Evolutionary conservation across 2,329 filamentous ascomycete species (phyloP).

Genomic region (Phaeosphaeria sp.): DNA sequence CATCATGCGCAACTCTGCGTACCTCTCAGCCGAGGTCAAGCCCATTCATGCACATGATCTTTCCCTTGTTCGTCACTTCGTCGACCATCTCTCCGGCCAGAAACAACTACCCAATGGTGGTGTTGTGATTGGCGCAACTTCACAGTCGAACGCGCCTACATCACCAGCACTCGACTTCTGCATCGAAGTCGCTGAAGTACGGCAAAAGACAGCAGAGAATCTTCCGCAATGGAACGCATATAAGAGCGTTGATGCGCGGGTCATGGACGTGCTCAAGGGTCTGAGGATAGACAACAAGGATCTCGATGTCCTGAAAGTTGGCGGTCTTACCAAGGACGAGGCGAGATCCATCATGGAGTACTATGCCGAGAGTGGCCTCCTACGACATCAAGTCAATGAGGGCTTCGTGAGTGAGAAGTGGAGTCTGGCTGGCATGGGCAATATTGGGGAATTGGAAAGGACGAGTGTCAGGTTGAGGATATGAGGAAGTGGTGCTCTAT

Average conservation of each 20-base stretch:
- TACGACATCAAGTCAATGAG: conserved; percentile 74
- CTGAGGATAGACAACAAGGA: conserved; percentile 44
- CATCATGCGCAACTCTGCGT: conserved; percentile 79
- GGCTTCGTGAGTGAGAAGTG: conserved; percentile 79
- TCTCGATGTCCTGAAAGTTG: conserved; percentile 61
- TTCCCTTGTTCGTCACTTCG: conserved; percentile 74
- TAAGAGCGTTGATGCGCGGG: conserved; percentile 58
- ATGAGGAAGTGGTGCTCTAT: conserved; percentile 25
- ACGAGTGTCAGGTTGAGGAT: conserved; percentile 55
- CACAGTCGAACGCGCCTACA: conserved; percentile 71
- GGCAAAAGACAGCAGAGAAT: conserved; percentile 42
- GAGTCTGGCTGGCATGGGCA: conserved; percentile 79
- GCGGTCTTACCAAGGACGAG: conserved; percentile 75
- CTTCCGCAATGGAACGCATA: conserved; percentile 59
- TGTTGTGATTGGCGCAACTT: conserved; percentile 76
- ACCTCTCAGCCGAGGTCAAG: conserved; percentile 73
- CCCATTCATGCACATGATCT: conserved; percentile 88
- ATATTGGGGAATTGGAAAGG: conserved; percentile 85
- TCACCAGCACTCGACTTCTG: conserved; percentile 72
- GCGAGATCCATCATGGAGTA: conserved; percentile 86
- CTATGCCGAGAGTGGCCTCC: conserved; percentile 84
- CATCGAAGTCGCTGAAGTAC: conserved; percentile 59
- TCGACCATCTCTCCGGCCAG: conserved; percentile 66
- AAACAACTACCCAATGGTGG: conserved; percentile 73
- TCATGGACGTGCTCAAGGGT: conserved; percentile 54